Evolutionary conservation across 2,329 filamentous ascomycete genomes (phyloP).

Genomic region (Colletotrichum salicis): DNA sequence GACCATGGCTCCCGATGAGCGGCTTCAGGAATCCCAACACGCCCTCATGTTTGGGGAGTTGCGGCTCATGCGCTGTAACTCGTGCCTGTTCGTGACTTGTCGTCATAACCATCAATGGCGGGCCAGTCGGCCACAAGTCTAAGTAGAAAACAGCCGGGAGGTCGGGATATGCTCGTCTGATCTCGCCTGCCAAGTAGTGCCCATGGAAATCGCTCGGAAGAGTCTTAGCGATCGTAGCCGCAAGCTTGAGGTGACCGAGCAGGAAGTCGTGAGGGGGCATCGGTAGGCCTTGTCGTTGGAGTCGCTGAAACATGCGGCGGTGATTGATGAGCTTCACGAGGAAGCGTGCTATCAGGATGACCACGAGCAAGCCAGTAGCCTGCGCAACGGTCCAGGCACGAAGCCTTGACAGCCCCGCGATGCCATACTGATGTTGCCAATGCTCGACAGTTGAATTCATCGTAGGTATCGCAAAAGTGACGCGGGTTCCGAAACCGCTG

Average conservation of each 20-base stretch:
- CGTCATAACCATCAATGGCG: conserved; percentile 35
- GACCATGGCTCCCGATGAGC: conserved; percentile 44
- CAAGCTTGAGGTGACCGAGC: background rate
- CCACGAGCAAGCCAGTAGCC: background rate
- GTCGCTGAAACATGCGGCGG: conserved; percentile 6
- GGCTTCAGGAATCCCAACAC: conserved; percentile 44
- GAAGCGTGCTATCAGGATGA: background rate
- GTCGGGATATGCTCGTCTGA: background rate
- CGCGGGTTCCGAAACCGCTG: background rate
- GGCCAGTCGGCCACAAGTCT: conserved; percentile 43
- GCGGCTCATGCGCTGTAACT: conserved; percentile 38
- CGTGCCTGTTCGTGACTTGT: conserved; percentile 12
- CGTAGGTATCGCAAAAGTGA: background rate
- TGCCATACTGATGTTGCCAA: background rate
- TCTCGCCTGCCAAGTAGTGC: background rate
- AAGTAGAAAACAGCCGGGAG: conserved; percentile 36
- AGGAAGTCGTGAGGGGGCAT: conserved; percentile 2
- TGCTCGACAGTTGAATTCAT: conserved; percentile 1
- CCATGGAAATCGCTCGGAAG: conserved; percentile 5
- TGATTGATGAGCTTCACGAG: conserved; percentile 2
- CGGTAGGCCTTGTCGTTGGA: background rate
- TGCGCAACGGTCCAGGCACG: background rate
- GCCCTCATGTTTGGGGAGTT: conserved; percentile 41
- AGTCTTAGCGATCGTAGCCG: background rate
- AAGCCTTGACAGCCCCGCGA: background rate